A percentile compares a stretch with the other conserved stretches of the same genome.
Evolutionary conservation across 768 basidiomycete genomes (phyloP).

Genomic region (Mycena pura): DNA sequence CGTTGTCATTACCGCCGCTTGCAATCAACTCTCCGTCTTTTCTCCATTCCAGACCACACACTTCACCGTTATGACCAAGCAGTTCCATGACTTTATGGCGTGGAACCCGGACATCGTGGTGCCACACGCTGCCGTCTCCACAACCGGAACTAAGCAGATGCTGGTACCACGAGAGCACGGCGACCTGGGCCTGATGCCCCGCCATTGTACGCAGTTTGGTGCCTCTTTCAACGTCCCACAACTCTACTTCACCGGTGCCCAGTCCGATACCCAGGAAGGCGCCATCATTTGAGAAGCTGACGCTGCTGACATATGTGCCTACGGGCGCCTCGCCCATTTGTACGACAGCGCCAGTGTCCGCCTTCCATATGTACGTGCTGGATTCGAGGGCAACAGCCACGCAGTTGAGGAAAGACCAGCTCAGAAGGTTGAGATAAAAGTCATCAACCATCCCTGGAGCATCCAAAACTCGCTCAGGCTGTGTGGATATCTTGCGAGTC

Average conservation of each 20-base stretch:
- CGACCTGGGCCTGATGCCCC: conserved; percentile 85
- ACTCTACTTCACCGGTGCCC: conserved; percentile 85
- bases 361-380: conserved; percentile 92
- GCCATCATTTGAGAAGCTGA: conserved; percentile 83
- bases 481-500: conserved; percentile 82
- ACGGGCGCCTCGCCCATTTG: conserved; percentile 79
- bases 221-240: conserved; percentile 89
- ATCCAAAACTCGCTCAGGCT: conserved; percentile 93
- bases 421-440: conserved; percentile 94
- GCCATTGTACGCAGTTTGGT: conserved; percentile 89
- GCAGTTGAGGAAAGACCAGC: conserved; percentile 87
- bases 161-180: conserved; percentile 85
- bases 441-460: conserved; percentile 94
- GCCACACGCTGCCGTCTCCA: conserved; percentile 93
- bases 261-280: conserved; percentile 83
- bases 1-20: conserved; percentile 96
- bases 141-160: conserved; percentile 90
- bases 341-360: conserved; percentile 85
- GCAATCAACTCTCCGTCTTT: conserved; percentile 88
- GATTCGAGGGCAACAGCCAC: conserved; percentile 91
- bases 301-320: conserved; percentile 75
- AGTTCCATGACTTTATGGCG: conserved; percentile 91
- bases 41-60: conserved; percentile 92
- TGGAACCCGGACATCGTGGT: conserved; percentile 91
- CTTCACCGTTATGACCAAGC: conserved; percentile 89